Evolutionary conservation across 2,329 filamentous ascomycete species (phyloP).

Genomic region (Paracoccidioides brasiliensis): DNA sequence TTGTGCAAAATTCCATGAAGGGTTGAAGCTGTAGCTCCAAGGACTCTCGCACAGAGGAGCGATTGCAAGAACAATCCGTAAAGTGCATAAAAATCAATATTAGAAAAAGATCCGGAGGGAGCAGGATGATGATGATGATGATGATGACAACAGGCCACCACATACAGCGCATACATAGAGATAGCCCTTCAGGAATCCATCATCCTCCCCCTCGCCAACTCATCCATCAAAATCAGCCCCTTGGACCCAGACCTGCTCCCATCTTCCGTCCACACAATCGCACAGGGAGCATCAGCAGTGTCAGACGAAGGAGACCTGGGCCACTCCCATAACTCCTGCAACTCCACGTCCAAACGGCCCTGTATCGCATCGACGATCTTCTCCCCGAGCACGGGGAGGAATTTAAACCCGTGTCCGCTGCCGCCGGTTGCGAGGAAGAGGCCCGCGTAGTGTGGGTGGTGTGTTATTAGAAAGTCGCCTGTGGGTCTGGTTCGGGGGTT

Average conservation of each 20-base stretch:
- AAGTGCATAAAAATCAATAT: too few species aligned
- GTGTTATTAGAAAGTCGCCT: conserved; percentile 58
- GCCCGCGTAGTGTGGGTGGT: conserved; percentile 46
- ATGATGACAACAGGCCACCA: too few species aligned
- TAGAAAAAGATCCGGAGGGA: too few species aligned
- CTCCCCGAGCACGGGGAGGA: conserved; percentile 41
- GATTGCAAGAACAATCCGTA: too few species aligned
- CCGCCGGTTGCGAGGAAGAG: conserved; percentile 41
- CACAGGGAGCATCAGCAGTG: background rate
- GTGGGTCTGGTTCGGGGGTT: conserved; percentile 30
- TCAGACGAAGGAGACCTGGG: conserved; percentile 12
- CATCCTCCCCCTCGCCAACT: conserved; percentile 25
- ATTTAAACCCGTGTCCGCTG: conserved; percentile 42
- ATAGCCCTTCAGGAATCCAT: conserved; percentile 5
- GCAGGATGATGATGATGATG: too few species aligned
- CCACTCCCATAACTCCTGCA: conserved; percentile 34
- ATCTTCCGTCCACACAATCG: conserved; percentile 24
- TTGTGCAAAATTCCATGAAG: too few species aligned
- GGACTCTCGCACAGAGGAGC: too few species aligned
- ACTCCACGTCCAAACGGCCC: conserved; percentile 29
- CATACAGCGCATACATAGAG: too few species aligned
- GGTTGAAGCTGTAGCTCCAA: too few species aligned
- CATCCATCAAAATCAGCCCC: conserved; percentile 25
- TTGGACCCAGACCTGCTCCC: conserved; percentile 27
- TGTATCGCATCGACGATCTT: conserved; percentile 37